phyloP scores from a whole-genome alignment of 2,329 filamentous ascomycete genomes.

The Sclerotinia nivalis region DNA sequence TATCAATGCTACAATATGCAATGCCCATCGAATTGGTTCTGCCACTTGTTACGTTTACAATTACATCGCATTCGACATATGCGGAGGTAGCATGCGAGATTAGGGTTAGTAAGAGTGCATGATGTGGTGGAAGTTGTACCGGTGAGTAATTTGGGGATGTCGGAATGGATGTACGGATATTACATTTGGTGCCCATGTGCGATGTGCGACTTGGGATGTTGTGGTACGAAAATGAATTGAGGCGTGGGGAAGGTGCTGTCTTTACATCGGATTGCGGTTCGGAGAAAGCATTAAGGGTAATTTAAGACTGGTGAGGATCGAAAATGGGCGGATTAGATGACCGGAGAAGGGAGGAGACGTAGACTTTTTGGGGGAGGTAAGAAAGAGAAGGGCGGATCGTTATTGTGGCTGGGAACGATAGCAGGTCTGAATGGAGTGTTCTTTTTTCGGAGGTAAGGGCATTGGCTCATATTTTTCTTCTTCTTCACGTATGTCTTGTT shows the following conservation, averaged over 20 bases:
- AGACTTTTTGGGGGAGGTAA: not conserved
- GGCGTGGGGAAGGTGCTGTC: not conserved
- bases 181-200: constrained; percentile 1
- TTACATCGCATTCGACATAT: constrained; percentile 16
- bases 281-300: not conserved
- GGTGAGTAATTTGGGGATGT: constrained; percentile 2
- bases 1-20: not conserved
- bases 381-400: not conserved
- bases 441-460: not conserved
- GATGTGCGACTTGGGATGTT: constrained; percentile 5
- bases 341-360: not conserved
- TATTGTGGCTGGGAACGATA: not conserved
- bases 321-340: not conserved
- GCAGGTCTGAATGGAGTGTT: not conserved
- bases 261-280: not conserved
- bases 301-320: not conserved
- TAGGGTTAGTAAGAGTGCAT: not conserved
- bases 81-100: not conserved
- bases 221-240: constrained; percentile 3
- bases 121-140: not conserved
- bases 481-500: not conserved
- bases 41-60: not conserved
- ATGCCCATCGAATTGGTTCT: not conserved
- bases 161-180: not conserved
- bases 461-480: not conserved